A percentile compares a stretch with the other conserved stretches of the same genome.
Evolutionary conservation across 1,284 basidiomycete genomes (phyloP).

Genomic region (Neotropicomus parvogracilis): DNA sequence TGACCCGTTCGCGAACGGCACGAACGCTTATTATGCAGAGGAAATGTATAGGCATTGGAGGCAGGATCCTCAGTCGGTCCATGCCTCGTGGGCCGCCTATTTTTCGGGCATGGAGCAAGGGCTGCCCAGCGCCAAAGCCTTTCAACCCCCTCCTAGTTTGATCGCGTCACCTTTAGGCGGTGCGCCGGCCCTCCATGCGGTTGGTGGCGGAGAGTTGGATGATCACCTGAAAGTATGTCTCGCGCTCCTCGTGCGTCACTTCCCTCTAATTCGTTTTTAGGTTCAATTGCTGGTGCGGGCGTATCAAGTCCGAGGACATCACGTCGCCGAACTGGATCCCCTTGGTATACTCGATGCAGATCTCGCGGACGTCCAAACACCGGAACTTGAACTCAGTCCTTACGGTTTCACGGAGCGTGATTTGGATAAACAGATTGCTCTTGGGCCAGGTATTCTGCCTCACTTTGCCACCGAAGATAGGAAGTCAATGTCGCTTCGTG

Average conservation of each 20-base stretch:
- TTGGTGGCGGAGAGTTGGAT: conserved; percentile 74
- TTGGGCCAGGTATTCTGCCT: conserved; percentile 94
- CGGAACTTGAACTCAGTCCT: conserved; percentile 86
- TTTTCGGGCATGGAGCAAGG: conserved; percentile 93
- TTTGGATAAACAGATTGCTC: conserved; percentile 89
- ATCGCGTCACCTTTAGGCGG: conserved; percentile 72
- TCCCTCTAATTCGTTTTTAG: conserved; percentile 40
- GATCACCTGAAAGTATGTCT: conserved; percentile 87
- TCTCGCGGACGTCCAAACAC: conserved; percentile 70
- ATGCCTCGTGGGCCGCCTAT: conserved; percentile 94
- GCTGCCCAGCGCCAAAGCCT: conserved; percentile 78
- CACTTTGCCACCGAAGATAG: conserved; percentile 86
- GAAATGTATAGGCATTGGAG: conserved; percentile 94
- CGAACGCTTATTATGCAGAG: conserved; percentile 93
- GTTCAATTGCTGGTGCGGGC: conserved; percentile 95
- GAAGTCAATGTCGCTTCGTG: conserved; percentile 84
- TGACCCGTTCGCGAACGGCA: conserved; percentile 85
- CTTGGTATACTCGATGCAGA: conserved; percentile 91
- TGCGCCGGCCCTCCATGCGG: conserved; percentile 76
- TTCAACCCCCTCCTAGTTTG: conserved; percentile 76
- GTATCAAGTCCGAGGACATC: conserved; percentile 98
- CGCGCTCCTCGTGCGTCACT: neutral
- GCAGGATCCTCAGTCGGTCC: conserved; percentile 88
- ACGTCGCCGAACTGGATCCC: conserved; percentile 93
- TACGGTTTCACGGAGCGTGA: conserved; percentile 96